These are phyloP conservation scores for Purshia tridentata DNA, from an alignment of 306 rosid genomes.

Conservation along the genomic window DNA sequence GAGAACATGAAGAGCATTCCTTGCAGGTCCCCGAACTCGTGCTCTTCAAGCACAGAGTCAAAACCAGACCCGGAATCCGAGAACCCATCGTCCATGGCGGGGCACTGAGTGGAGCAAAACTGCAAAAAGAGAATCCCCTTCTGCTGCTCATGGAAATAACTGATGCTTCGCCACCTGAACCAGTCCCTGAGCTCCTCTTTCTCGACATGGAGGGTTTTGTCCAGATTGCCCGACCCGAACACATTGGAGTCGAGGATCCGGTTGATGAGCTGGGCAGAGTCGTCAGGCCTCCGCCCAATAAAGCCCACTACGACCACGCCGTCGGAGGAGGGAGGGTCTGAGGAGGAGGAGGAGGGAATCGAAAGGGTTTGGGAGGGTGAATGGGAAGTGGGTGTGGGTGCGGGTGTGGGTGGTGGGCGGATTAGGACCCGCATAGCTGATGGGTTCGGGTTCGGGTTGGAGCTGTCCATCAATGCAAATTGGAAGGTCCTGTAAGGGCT, in stretches of 20 bases:
- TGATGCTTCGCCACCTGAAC: constrained; percentile 66
- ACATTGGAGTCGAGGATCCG: constrained; percentile 69
- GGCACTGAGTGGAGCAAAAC: constrained; percentile 39
- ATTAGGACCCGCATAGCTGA: constrained; percentile 64
- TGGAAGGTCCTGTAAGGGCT: not conserved
- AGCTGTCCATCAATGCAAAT: constrained; percentile 13
- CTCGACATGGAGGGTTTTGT: constrained; percentile 42
- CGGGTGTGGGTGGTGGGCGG: constrained; percentile 55
- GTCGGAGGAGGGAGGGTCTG: constrained; percentile 47
- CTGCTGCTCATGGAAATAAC: constrained; percentile 58
- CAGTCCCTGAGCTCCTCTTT: constrained; percentile 56
- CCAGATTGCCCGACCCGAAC: constrained; percentile 75
- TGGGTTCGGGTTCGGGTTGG: constrained; percentile 28
- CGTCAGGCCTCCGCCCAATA: constrained; percentile 50
- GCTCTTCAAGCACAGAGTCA: constrained; percentile 58
- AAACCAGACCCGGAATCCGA: constrained; percentile 41
- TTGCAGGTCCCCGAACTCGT: constrained; percentile 68
- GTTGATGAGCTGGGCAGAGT: constrained; percentile 66
- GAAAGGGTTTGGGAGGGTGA: constrained; percentile 35
- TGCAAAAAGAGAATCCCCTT: constrained; percentile 68
- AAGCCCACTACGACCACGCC: constrained; percentile 84
- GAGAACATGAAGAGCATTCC: constrained; percentile 95
- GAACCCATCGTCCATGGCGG: constrained; percentile 24
- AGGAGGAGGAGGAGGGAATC: constrained; percentile 28
- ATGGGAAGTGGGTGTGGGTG: constrained; percentile 28